Percentiles rank a stretch among this genome's conserved stretches.
These are phyloP conservation scores for Paraurostyla sp. DNA, from an alignment of 73 alveolate genomes.

Conservation along the genomic window DNA sequence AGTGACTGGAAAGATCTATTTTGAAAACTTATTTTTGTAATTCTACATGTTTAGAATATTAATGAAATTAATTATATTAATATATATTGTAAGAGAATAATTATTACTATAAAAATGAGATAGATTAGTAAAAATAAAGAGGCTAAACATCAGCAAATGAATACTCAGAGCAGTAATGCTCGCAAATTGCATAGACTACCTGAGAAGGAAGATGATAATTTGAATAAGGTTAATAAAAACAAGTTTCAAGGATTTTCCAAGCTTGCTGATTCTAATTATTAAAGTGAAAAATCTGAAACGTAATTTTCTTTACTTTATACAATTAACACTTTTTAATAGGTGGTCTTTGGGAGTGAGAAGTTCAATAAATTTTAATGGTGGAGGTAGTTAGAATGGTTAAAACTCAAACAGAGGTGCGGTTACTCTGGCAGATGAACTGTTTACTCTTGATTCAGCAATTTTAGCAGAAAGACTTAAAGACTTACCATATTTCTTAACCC, in stretches of 20 bases:
- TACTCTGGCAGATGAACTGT: no score
- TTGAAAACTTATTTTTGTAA: neutral
- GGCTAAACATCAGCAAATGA: neutral
- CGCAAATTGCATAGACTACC: neutral
- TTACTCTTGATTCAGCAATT: no score
- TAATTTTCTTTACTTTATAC: neutral
- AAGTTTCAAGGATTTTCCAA: neutral
- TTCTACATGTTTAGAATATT: no score
- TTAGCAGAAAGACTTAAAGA: constrained; percentile 21
- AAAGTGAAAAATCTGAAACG: constrained; percentile 35
- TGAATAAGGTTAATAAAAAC: neutral
- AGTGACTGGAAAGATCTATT: constrained; percentile 16
- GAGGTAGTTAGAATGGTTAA: no score
- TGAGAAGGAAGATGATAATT: constrained; percentile 8
- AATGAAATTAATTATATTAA: no score
- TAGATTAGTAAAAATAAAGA: neutral
- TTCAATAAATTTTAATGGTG: neutral
- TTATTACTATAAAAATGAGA: neutral
- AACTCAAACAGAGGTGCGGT: no score
- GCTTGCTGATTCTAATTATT: neutral
- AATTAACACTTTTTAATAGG: neutral
- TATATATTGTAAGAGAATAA: no score
- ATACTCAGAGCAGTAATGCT: neutral
- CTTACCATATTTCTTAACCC: neutral
- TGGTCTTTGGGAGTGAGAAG: neutral